Conservation (phyloP, 495 filamentous ascomycete species). For the Penicillium roqueforti region DNA sequence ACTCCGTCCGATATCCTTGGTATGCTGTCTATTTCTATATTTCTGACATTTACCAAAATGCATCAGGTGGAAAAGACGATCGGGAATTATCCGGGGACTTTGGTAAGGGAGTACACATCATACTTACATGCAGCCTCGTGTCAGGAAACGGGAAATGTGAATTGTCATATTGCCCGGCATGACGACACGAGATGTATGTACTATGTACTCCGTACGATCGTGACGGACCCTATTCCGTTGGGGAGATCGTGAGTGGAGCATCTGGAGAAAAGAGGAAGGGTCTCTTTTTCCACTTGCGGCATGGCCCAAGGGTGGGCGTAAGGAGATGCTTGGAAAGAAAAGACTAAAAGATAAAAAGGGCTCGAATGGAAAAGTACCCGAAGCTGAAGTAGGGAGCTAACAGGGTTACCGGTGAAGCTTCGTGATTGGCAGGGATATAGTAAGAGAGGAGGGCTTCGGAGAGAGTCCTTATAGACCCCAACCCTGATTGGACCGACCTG, state of each 20-base stretch:
- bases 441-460: constrained; percentile 3
- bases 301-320: constrained; percentile 6
- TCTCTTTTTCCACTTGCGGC: neutral
- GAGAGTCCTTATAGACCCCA: constrained; percentile 1
- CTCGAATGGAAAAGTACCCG: neutral
- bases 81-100: neutral
- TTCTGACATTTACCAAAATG: too few relatives aligned
- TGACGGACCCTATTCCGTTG: neutral
- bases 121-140: constrained; percentile 5
- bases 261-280: constrained; percentile 5
- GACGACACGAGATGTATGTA: constrained; percentile 7
- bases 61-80: too few relatives aligned
- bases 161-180: constrained; percentile 8
- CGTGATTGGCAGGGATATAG: constrained; percentile 3
- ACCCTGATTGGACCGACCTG: constrained; percentile 2
- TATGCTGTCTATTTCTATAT: too few relatives aligned
- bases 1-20: too few relatives aligned
- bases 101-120: too few relatives aligned
- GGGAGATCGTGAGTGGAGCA: constrained; percentile 6
- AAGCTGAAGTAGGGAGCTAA: constrained; percentile 1
- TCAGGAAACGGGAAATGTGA: neutral
- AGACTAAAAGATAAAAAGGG: too few relatives aligned
- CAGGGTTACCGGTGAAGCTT: neutral
- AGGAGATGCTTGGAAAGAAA: too few relatives aligned
- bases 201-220: neutral